Base-by-base conservation (phyloP, 345 rosid species). In the Pistacia vera region DNA sequence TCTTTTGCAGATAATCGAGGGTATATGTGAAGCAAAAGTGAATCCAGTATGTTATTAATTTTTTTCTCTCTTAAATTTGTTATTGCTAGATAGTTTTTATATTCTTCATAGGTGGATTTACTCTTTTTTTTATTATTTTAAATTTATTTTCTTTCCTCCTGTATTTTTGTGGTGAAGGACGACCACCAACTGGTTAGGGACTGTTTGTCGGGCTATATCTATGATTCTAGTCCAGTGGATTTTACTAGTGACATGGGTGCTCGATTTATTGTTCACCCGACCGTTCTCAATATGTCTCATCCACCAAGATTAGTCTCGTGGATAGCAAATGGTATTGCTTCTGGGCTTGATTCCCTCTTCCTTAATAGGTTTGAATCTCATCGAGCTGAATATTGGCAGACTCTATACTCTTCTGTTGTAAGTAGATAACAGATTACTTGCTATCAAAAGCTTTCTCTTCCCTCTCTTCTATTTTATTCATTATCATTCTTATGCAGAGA, bases 371-470 rank as follows among this genome's bases (percentile, higher is more conserved):
- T 95, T 84, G 99, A 93, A 81, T 86, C 98, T 36, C 92, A 93
- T 61, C 91, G 98, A 74, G 95, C 96, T 41, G 92, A 90, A 80
- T 95, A 79, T 77, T 95, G 99, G 99, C 98, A 90, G 87, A 93
- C 97, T 69, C 85, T 95, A 35, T 93, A 95, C 84, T 89, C 97
- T 51, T 87, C 99, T 64, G 82, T 90, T 57, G 99, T 95, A 87
- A 92, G 95, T 84, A 58, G 54, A 76, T 60, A 68, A 36, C 14
- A 48, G 55, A 63, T 52, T 30, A 14, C 35, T 28, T 61, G 55
- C 68, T 44, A 4, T n/a, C 22, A 0, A 5, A 70, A 5, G 25
- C 33, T 80, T 13, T 55, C 4, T 2, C 33, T 49, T 77, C 55
- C 57, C 3, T 16, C 14, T 44, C 46, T 54, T 69, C 12, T 60